Evolutionary conservation across 768 basidiomycete species (phyloP).

Genomic region (Russula virescens): DNA sequence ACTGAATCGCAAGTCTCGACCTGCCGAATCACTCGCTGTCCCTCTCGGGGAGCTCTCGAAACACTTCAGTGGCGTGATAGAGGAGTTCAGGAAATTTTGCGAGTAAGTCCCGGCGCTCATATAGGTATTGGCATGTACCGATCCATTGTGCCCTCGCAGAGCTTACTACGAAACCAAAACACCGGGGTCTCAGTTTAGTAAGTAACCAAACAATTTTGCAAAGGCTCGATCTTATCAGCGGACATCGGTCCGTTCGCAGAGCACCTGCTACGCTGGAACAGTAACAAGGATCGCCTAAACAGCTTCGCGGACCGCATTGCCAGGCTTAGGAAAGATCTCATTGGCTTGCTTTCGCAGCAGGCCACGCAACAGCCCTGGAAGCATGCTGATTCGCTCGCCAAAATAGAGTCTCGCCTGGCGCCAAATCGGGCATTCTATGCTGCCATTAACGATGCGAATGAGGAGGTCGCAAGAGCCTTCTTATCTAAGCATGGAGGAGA

Average conservation of each 20-base stretch:
- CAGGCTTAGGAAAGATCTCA: not conserved
- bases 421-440: not conserved
- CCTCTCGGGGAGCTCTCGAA: not conserved
- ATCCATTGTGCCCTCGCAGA: not conserved
- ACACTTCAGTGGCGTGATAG: not conserved
- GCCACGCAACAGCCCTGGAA: not conserved
- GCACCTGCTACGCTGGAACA: constrained; percentile 3
- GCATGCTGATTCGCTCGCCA: constrained; percentile 3
- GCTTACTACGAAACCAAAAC: constrained; percentile 8
- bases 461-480: not conserved
- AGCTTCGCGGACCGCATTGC: constrained; percentile 1
- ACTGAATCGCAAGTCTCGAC: constrained; percentile 10
- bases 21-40: not conserved
- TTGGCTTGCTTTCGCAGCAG: constrained; percentile 11
- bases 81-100: constrained; percentile 11
- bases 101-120: not conserved
- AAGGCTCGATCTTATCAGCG: not conserved
- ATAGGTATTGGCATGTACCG: not conserved
- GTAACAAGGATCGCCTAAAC: not conserved
- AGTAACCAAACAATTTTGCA: not conserved
- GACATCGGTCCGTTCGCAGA: not conserved
- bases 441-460: not conserved
- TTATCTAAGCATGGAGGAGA: constrained; percentile 8
- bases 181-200: not conserved
- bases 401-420: constrained; percentile 1